Conservation (phyloP, 2,329 filamentous ascomycete species). For the Orbilia javanica region DNA sequence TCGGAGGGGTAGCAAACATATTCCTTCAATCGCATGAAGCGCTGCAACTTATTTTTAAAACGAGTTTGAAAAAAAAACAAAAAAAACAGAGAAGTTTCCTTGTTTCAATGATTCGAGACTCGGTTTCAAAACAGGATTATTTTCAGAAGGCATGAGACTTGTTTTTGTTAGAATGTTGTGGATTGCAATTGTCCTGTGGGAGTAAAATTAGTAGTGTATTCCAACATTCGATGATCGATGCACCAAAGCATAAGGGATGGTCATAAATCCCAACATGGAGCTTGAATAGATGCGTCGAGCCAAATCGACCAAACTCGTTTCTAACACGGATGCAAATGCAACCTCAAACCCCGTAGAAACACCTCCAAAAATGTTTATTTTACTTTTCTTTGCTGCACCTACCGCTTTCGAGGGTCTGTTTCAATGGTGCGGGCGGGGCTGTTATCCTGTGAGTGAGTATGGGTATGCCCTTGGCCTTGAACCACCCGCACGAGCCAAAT, state of each 20-base stretch:
- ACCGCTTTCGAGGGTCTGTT: slow-evolving; percentile 39
- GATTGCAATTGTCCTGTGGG: slow-evolving; percentile 4
- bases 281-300: slow-evolving; percentile 12
- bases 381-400: slow-evolving; percentile 12
- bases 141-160: slow-evolving; percentile 3
- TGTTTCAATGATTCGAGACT: slow-evolving; percentile 18
- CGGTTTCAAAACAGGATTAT: slow-evolving; percentile 12
- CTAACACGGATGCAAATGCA: slow-evolving; percentile 17
- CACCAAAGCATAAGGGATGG: no score
- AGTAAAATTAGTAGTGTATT: slow-evolving; percentile 15
- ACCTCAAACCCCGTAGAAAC: slow-evolving; percentile 25
- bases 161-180: slow-evolving; percentile 11
- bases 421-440: slow-evolving; percentile 44
- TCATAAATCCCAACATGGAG: background rate
- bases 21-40: background rate
- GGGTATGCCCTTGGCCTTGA: slow-evolving; percentile 9
- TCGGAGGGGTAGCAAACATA: background rate
- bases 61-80: background rate
- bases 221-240: slow-evolving; percentile 16
- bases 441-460: slow-evolving; percentile 2
- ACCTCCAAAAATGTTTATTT: slow-evolving; percentile 2
- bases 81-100: background rate
- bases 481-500: slow-evolving; percentile 38
- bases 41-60: slow-evolving; percentile 22
- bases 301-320: slow-evolving; percentile 19